Conservation (phyloP, 2,329 filamentous ascomycete species). For the Ophiostoma australiae region DNA sequence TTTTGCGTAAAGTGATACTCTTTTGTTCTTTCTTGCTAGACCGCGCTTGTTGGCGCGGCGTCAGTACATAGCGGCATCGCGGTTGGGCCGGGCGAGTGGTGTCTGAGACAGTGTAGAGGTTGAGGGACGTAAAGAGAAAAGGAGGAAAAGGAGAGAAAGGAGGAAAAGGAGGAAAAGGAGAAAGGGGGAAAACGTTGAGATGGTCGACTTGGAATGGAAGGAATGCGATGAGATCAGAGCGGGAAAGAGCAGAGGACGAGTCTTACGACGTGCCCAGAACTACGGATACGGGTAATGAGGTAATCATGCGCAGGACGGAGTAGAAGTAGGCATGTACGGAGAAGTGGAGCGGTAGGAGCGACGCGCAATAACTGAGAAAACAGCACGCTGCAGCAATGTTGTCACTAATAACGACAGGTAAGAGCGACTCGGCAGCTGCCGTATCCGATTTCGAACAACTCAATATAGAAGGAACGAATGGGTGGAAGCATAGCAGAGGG, state of each 20-base stretch:
- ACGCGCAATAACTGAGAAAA: neutral
- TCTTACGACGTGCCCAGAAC: constrained; percentile 12
- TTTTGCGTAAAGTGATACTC: neutral
- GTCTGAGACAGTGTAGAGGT: neutral
- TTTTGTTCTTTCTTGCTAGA: constrained; percentile 9
- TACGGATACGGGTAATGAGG: constrained; percentile 4
- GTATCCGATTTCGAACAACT: neutral
- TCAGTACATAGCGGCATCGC: constrained; percentile 18
- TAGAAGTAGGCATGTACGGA: neutral
- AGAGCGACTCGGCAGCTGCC: neutral
- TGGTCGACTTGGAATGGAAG: neutral
- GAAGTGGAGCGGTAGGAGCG: constrained; percentile 12
- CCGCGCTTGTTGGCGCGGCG: constrained; percentile 17
- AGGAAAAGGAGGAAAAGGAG: neutral
- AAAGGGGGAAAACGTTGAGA: neutral
- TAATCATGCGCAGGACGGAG: constrained; percentile 3
- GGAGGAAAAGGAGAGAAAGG: neutral
- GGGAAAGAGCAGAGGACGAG: neutral
- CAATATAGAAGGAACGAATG: neutral
- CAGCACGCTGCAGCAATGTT: neutral
- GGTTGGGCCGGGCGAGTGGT: neutral
- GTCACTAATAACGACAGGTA: neutral
- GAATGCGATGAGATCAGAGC: neutral
- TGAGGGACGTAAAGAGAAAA: neutral
- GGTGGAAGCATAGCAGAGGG: neutral